Percentiles rank a stretch among this genome's conserved stretches.
Evolutionary conservation across 129 eudicot genomes (phyloP).

Genomic region (Heracleum sosnowskyi): DNA sequence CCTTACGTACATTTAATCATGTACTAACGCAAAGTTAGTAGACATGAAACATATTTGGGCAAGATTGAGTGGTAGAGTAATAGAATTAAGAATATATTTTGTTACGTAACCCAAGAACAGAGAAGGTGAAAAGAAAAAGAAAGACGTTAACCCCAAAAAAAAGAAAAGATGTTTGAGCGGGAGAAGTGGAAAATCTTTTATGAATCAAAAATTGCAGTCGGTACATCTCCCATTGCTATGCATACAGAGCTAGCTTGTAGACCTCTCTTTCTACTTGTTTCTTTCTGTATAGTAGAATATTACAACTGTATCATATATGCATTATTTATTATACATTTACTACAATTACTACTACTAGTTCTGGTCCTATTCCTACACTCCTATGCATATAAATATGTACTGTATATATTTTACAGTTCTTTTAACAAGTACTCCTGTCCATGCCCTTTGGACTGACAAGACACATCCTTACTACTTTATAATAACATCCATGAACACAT

Average conservation of each 20-base stretch:
- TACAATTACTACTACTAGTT: background rate
- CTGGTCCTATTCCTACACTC: constrained; percentile 5
- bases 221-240: background rate
- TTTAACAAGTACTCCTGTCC: background rate
- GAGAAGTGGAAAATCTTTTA: background rate
- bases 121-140: background rate
- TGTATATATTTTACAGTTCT: background rate
- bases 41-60: too few species aligned
- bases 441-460: background rate
- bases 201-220: background rate
- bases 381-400: background rate
- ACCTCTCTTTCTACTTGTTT: background rate
- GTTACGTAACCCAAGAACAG: background rate
- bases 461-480: constrained; percentile 46
- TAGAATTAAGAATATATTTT: too few species aligned
- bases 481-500: background rate
- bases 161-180: background rate
- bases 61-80: too few species aligned
- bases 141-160: too few species aligned
- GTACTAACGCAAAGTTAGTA: too few species aligned
- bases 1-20: too few species aligned
- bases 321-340: background rate
- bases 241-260: background rate
- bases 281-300: background rate
- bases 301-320: background rate